Percentiles rank a stretch among this genome's conserved stretches.
Evolutionary conservation across 2,329 filamentous ascomycete genomes (phyloP).

Genomic region (Didymella glomerata): DNA sequence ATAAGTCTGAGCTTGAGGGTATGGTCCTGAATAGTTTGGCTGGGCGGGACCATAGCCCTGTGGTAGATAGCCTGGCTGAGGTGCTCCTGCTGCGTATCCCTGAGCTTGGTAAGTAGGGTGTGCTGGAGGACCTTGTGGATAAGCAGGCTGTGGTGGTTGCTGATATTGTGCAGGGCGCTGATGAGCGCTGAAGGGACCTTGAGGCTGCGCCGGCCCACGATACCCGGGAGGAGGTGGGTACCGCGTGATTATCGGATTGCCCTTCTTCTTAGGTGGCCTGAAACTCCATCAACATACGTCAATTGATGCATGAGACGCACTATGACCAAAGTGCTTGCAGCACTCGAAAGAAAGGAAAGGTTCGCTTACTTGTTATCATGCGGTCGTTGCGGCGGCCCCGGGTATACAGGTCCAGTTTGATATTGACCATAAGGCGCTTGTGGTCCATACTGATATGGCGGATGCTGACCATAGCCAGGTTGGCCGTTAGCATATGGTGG

Average conservation of each 20-base stretch:
- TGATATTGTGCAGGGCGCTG: slow-evolving; percentile 42
- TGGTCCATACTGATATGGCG: slow-evolving; percentile 43
- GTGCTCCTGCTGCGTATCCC: slow-evolving; percentile 32
- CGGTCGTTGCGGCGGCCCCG: slow-evolving; percentile 34
- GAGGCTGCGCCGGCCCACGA: slow-evolving; percentile 46
- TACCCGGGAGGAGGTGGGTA: slow-evolving; percentile 62
- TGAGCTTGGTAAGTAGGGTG: slow-evolving; percentile 34
- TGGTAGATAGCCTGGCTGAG: slow-evolving; percentile 34
- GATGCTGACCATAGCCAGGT: slow-evolving; percentile 39
- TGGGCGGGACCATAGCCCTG: slow-evolving; percentile 39
- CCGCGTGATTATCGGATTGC: slow-evolving; percentile 59
- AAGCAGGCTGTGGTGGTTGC: slow-evolving; percentile 35
- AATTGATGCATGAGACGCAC: neutral
- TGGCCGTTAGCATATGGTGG: slow-evolving; percentile 39
- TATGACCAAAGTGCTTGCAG: neutral
- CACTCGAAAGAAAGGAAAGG: neutral
- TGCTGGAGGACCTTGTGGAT: slow-evolving; percentile 35
- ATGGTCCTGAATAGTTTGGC: slow-evolving; percentile 31
- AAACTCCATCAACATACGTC: slow-evolving; percentile 27
- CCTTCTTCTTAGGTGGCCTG: slow-evolving; percentile 55
- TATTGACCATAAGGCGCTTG: slow-evolving; percentile 45
- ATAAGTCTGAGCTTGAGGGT: slow-evolving; percentile 34
- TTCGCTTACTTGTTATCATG: slow-evolving; percentile 46
- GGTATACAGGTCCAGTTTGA: slow-evolving; percentile 36
- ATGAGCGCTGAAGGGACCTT: slow-evolving; percentile 38